Percentiles rank a stretch among this genome's conserved stretches.
Evolutionary conservation across 306 rosid genomes (phyloP).

Genomic region (Rosa chinensis): DNA sequence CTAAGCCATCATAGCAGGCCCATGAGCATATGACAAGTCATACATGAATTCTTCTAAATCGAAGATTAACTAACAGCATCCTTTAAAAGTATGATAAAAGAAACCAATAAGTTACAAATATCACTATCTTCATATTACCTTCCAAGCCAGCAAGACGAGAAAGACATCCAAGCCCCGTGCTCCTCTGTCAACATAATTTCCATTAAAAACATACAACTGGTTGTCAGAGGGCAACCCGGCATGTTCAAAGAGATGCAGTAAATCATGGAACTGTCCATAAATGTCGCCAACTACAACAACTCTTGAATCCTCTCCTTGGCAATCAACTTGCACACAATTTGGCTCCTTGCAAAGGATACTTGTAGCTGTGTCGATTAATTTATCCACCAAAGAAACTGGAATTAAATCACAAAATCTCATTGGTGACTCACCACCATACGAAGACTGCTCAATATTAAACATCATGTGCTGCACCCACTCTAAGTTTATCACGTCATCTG

Average conservation of each 20-base stretch:
- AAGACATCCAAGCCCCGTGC: constrained; percentile 85
- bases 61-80: constrained; percentile 8
- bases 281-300: constrained; percentile 82
- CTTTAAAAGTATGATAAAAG: neutral
- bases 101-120: constrained; percentile 14
- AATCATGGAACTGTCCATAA: constrained; percentile 79
- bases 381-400: constrained; percentile 54
- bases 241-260: constrained; percentile 57
- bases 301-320: constrained; percentile 61
- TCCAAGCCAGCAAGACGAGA: constrained; percentile 82
- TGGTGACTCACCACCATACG: constrained; percentile 41
- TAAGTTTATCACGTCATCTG: constrained; percentile 52
- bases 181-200: constrained; percentile 80
- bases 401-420: constrained; percentile 49
- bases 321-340: constrained; percentile 73
- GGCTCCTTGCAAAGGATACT: constrained; percentile 61
- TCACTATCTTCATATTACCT: constrained; percentile 53
- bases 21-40: constrained; percentile 1
- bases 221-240: constrained; percentile 73
- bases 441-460: constrained; percentile 54
- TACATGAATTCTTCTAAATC: neutral
- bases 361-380: constrained; percentile 51
- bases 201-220: constrained; percentile 76
- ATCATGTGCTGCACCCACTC: constrained; percentile 79
- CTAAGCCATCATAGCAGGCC: constrained; percentile 11